Base-by-base conservation (phyloP, 345 rosid species). In the Moricandia moricandioides region DNA sequence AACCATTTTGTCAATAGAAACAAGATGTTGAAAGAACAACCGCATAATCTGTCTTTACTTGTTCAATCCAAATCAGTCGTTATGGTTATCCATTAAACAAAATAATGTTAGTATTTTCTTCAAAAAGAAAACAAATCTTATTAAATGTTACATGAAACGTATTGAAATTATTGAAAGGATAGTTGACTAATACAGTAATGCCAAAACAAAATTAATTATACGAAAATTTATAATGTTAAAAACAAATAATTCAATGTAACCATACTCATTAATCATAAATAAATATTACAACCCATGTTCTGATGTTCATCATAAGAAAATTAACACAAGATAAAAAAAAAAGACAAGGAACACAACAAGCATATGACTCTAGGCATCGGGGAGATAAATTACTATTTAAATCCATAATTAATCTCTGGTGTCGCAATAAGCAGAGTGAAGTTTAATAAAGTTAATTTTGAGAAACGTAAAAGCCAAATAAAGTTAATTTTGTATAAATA, bases 111-210 rank as follows among this genome's bases (percentile, higher is more conserved):
- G 37, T 33, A 33, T 33, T 33, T 33, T 33, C 8, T 33, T 33
- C 37, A 33, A 33, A 33, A 33, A 33, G 37, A 33, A 33, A 33
- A 33, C 6, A 33, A 12, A 5, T 27, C 10, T 43, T 60, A 52
- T 43, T 24, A 60, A 33, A 57, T 66, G 39, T 12, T 6, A 56
- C 13, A 65, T 43, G 26, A 74, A 18, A 58, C 66, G 29, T 45
- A 9, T 67, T 14, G 62, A 11, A 74, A 34, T 74, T 16, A 49
- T 14, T 30, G 6, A 54, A 16, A 60, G 2, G 30, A 29, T 69
- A 43, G 70, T 76, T 69, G 79, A 69, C 29, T 7, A 69, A 69
- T 54, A 40, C 47, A 65, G 13, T 24, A 30, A 62, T 49, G 51
- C 7, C 67, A 35, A 40, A 49, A 16, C 10, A 16, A n/a, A n/a